Base-by-base conservation (phyloP, 164 flowering plant genomes). In the Vitis rotundifolia region DNA sequence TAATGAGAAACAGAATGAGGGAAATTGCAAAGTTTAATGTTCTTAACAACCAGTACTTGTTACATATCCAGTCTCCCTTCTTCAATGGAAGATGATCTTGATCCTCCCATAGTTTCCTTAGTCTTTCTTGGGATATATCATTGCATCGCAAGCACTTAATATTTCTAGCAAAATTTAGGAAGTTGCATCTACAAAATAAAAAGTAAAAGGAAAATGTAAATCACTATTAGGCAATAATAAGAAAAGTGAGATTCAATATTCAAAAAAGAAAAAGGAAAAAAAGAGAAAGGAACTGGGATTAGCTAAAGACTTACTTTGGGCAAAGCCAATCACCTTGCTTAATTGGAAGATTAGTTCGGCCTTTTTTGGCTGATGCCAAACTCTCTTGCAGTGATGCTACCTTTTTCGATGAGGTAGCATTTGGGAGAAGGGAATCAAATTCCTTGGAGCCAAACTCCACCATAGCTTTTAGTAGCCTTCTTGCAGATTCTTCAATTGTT, bases 61-160 rank as follows among this genome's bases (percentile, higher is more conserved):
- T 83, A 74, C 97, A 94, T 69, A 88, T 74, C 97, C 98, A 94
- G 80, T 92, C 98, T 59, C 98, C 98, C 76, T 88, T 94, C 86
- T 92, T 92, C 76, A 86, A 44, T 29, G 92, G 95, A 77, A 92
- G 88, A 78, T 86, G 85, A 37, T 84, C 86, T 68, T 77, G 90
- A 69, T 87, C 86, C 79, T 85, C 89, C 65, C 76, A 49, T 9
- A 84, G 68, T 69, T 77, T 82, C 66, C 47, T 71, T 11, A 88
- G 76, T 65, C 81, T 87, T 67, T 89, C 97, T 75, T 80, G 64
- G 48, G 26, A 80, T 8, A 87, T 61, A 31, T 71, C 76, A 73
- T 89, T 78, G 74, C 97, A 92, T 8, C 86, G 80, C 83, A 92
- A 78, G 80, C 98, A 94, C 84, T 79, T 92, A 64, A 87, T 64